phyloP scores from a whole-genome alignment of 1,284 basidiomycete species.

The Volvariella surrecta region DNA sequence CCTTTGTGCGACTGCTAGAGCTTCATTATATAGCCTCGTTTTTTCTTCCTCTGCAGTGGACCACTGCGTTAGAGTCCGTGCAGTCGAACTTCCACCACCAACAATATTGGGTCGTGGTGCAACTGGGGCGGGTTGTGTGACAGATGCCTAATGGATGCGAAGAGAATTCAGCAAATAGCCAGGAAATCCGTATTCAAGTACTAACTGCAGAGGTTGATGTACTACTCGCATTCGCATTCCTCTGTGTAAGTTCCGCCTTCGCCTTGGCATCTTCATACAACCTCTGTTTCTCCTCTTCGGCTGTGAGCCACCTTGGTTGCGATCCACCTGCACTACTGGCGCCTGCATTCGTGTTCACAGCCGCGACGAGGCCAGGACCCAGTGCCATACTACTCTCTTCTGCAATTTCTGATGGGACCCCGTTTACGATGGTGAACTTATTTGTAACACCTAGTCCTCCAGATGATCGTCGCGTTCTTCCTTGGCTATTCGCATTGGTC shows the following conservation, averaged over 20 bases:
- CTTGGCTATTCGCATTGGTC: slow-evolving; percentile 5
- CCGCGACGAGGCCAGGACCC: slow-evolving; percentile 9
- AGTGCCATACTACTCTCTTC: slow-evolving; percentile 6
- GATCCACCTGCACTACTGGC: slow-evolving; percentile 7
- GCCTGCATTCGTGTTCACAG: slow-evolving; percentile 8
- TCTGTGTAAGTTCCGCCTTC: slow-evolving; percentile 51
- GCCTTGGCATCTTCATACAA: slow-evolving; percentile 61
- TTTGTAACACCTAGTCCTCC: slow-evolving; percentile 14
- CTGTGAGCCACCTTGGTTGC: slow-evolving; percentile 32
- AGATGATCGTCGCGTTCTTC: no score
- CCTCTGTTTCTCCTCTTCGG: slow-evolving; percentile 58
- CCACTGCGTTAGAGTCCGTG: slow-evolving; percentile 31
- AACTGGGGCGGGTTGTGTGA: slow-evolving; percentile 11
- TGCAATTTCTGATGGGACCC: slow-evolving; percentile 16
- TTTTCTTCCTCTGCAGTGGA: slow-evolving; percentile 69
- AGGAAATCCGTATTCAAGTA: slow-evolving; percentile 8
- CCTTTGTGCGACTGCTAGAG: slow-evolving; percentile 47
- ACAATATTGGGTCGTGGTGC: slow-evolving; percentile 13
- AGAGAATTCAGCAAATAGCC: slow-evolving; percentile 2
- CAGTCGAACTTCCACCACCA: slow-evolving; percentile 1
- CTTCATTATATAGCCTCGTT: slow-evolving; percentile 54
- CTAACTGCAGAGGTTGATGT: slow-evolving; percentile 24
- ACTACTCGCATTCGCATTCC: no score
- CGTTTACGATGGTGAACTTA: slow-evolving; percentile 29
- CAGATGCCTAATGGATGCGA: slow-evolving; percentile 4